These are phyloP conservation scores for Arabidopsis arenosa DNA, from an alignment of 345 rosid genomes.

Conservation along the genomic window DNA sequence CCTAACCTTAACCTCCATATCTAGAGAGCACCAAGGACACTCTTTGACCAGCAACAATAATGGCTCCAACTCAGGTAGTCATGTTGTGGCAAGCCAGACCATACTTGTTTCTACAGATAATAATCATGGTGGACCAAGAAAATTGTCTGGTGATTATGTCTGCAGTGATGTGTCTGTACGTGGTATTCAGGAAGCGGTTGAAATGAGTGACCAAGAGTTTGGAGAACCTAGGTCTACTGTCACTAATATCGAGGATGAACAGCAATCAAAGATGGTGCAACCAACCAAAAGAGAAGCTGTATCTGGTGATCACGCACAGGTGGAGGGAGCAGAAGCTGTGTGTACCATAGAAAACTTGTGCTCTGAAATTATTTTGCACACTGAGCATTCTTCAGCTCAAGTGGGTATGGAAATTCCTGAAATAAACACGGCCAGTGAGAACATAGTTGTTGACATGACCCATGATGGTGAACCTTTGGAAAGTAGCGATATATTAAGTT, in stretches of 20 bases:
- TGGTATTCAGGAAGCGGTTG: conserved; percentile 39
- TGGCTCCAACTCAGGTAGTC: conserved; percentile 27
- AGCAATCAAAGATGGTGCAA: conserved; percentile 30
- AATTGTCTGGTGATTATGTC: conserved; percentile 35
- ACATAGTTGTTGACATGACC: conserved; percentile 35
- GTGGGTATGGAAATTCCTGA: conserved; percentile 42
- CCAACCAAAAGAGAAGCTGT: conserved; percentile 42
- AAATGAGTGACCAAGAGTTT: conserved; percentile 38
- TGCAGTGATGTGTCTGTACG: conserved; percentile 38
- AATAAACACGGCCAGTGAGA: conserved; percentile 35
- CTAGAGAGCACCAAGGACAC: conserved; percentile 44
- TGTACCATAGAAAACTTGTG: conserved; percentile 41
- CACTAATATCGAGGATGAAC: conserved; percentile 39
- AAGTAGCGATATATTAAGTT: conserved; percentile 32
- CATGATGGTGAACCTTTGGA: conserved; percentile 41
- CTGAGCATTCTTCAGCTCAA: conserved; percentile 35
- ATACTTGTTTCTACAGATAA: conserved; percentile 23
- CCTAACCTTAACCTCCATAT: conserved; percentile 35
- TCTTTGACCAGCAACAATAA: conserved; percentile 29
- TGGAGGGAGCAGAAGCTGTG: conserved; percentile 42
- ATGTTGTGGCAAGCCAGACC: conserved; percentile 28
- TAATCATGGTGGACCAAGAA: conserved; percentile 40
- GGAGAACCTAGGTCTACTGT: conserved; percentile 36
- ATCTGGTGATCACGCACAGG: conserved; percentile 31
- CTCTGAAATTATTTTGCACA: conserved; percentile 25